Evolutionary conservation across 805 yeast genomes (phyloP).

Genomic region (Alloascoidea africana): DNA sequence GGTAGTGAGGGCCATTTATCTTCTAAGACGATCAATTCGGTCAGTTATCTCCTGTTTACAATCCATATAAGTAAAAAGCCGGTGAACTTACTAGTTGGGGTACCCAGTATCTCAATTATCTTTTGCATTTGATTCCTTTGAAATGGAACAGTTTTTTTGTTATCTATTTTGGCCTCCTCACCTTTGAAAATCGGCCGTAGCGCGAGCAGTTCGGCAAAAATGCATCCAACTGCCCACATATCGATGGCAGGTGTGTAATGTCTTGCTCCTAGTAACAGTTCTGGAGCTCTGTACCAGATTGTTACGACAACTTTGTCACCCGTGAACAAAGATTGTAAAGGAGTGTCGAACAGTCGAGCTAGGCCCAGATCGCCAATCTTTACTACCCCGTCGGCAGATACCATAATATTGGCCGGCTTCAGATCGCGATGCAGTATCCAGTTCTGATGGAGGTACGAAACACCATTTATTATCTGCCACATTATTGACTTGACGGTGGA

Average conservation of each 20-base stretch:
- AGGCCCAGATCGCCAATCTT: slow-evolving; percentile 93
- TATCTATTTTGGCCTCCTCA: slow-evolving; percentile 93
- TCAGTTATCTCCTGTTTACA: not conserved
- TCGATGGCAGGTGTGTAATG: slow-evolving; percentile 91
- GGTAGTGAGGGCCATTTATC: slow-evolving; percentile 69
- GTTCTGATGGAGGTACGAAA: slow-evolving; percentile 81
- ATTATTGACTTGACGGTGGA: slow-evolving; percentile 67
- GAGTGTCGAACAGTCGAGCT: slow-evolving; percentile 77
- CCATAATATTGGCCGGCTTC: slow-evolving; percentile 98
- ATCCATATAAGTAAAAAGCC: not conserved
- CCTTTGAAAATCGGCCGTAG: slow-evolving; percentile 92
- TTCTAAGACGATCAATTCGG: slow-evolving; percentile 7
- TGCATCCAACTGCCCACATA: slow-evolving; percentile 93
- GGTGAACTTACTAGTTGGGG: slow-evolving; percentile 37
- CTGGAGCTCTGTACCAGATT: slow-evolving; percentile 95
- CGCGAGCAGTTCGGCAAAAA: slow-evolving; percentile 79
- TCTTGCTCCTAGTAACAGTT: slow-evolving; percentile 74
- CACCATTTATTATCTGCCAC: slow-evolving; percentile 90
- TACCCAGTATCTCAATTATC: slow-evolving; percentile 85
- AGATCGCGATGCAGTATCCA: slow-evolving; percentile 94
- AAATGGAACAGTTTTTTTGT: slow-evolving; percentile 84
- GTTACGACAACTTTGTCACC: slow-evolving; percentile 96
- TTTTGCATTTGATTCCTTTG: slow-evolving; percentile 86
- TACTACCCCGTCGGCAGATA: slow-evolving; percentile 74
- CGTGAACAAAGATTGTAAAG: slow-evolving; percentile 70